phyloP scores from a whole-genome alignment of 139 green algal species.

The Tetradesmus lagerheimii region DNA sequence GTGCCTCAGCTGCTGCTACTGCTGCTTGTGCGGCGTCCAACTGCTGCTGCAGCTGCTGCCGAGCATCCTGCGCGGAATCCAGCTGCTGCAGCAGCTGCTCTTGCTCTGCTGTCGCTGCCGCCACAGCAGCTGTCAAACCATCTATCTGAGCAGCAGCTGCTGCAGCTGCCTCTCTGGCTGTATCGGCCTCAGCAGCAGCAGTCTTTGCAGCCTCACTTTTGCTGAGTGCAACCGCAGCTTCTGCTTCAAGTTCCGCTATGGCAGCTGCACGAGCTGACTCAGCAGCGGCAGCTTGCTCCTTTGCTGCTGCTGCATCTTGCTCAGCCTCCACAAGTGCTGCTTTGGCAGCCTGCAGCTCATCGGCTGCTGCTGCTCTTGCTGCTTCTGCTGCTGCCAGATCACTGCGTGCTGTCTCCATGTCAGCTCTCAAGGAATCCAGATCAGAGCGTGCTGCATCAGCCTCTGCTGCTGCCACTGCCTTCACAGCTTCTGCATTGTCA shows the following conservation, averaged over 20 bases:
- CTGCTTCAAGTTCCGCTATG: not conserved
- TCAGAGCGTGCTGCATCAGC: not conserved
- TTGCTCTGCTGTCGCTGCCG: not conserved
- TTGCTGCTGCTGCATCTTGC: not conserved
- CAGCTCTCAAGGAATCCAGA: not conserved
- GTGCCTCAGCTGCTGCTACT: not conserved
- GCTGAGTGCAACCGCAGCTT: not conserved
- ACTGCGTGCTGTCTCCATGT: not conserved
- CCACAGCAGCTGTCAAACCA: not conserved
- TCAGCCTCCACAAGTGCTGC: not conserved
- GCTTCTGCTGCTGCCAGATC: not conserved
- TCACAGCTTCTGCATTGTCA: not conserved
- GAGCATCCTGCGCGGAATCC: not conserved
- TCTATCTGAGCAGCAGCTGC: not conserved
- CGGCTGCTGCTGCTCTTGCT: not conserved
- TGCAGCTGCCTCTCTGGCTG: not conserved
- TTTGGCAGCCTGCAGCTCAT: not conserved
- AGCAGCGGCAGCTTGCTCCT: not conserved
- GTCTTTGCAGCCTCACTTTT: not conserved
- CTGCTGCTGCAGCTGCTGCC: slow-evolving; percentile 20
- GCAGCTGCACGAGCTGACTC: not conserved
- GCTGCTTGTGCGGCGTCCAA: not conserved
- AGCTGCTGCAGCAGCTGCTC: slow-evolving; percentile 24
- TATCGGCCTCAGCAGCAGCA: not conserved
- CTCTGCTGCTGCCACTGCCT: not conserved